phyloP scores from a whole-genome alignment of 768 basidiomycete species.

The Agrocybe pediades region DNA sequence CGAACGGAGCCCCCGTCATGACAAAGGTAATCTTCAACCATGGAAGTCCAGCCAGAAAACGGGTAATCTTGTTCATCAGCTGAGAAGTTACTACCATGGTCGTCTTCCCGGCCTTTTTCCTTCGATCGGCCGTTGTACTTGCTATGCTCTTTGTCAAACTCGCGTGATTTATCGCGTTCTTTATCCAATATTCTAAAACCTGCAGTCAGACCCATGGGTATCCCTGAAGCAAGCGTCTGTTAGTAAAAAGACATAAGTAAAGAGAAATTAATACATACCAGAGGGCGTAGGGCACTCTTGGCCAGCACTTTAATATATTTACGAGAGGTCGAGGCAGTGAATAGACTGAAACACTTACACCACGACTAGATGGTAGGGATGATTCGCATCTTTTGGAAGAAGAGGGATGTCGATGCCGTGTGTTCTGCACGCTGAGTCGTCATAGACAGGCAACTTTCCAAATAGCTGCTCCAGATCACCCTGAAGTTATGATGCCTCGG shows the following conservation, averaged over 20 bases:
- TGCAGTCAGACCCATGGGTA: constrained; percentile 78
- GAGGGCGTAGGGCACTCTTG: constrained; percentile 84
- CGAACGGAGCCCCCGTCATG: constrained; percentile 36
- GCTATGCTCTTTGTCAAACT: constrained; percentile 25
- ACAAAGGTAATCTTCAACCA: constrained; percentile 76
- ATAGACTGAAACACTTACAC: constrained; percentile 48
- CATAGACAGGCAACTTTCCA: constrained; percentile 56
- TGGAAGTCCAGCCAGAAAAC: constrained; percentile 69
- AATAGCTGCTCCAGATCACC: constrained; percentile 75
- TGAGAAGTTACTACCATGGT: constrained; percentile 23
- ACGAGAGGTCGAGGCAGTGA: constrained; percentile 11
- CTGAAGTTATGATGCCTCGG: no score
- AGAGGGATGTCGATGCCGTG: constrained; percentile 39
- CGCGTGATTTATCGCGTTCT: constrained; percentile 43
- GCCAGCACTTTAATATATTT: constrained; percentile 41
- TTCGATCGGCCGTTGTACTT: constrained; percentile 30
- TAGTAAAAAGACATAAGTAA: not conserved
- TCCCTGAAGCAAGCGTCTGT: constrained; percentile 41
- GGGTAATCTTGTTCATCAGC: constrained; percentile 25
- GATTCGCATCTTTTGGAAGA: constrained; percentile 50
- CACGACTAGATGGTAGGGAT: constrained; percentile 80
- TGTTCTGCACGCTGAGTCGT: constrained; percentile 21
- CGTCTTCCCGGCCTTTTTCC: constrained; percentile 34
- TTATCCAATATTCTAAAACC: constrained; percentile 70
- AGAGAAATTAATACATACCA: constrained; percentile 41